phyloP scores from a whole-genome alignment of 2,329 filamentous ascomycete species.

The Huntiella bhutanensis region DNA sequence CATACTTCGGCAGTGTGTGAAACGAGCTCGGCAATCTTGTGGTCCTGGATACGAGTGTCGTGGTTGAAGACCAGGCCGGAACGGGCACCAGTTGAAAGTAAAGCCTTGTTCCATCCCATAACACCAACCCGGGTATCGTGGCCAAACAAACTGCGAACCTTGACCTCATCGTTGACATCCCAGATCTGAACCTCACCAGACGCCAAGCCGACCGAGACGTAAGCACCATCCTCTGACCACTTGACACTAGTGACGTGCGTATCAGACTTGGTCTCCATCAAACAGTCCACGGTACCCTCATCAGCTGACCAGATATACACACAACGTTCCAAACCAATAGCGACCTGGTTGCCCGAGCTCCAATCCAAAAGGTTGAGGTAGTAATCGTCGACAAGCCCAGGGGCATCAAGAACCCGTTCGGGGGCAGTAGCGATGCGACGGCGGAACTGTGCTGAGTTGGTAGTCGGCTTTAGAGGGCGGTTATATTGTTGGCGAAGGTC shows the following conservation, averaged over 20 bases:
- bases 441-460: constrained; percentile 64
- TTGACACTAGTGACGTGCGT: constrained; percentile 97
- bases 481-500: constrained; percentile 97
- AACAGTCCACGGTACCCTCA: constrained; percentile 69
- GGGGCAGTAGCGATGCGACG: constrained; percentile 86
- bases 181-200: constrained; percentile 97
- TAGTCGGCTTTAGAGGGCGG: constrained; percentile 68
- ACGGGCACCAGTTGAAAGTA: constrained; percentile 83
- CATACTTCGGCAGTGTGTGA: constrained; percentile 97
- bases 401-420: constrained; percentile 88
- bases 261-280: constrained; percentile 73
- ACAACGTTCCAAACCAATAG: constrained; percentile 87
- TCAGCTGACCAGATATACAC: constrained; percentile 99
- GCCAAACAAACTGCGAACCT: constrained; percentile 96
- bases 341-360: constrained; percentile 95
- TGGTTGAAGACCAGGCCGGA: constrained; percentile 96
- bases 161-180: constrained; percentile 87
- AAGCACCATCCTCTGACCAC: constrained; percentile 94
- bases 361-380: constrained; percentile 97
- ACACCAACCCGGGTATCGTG: constrained; percentile 93
- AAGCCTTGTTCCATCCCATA: constrained; percentile 99
- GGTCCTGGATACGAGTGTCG: constrained; percentile 89
- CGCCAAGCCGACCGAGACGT: constrained; percentile 86
- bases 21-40: constrained; percentile 94
- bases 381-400: constrained; percentile 92